Conservation (phyloP, 768 basidiomycete species). For the Multifurca ochricompacta region DNA sequence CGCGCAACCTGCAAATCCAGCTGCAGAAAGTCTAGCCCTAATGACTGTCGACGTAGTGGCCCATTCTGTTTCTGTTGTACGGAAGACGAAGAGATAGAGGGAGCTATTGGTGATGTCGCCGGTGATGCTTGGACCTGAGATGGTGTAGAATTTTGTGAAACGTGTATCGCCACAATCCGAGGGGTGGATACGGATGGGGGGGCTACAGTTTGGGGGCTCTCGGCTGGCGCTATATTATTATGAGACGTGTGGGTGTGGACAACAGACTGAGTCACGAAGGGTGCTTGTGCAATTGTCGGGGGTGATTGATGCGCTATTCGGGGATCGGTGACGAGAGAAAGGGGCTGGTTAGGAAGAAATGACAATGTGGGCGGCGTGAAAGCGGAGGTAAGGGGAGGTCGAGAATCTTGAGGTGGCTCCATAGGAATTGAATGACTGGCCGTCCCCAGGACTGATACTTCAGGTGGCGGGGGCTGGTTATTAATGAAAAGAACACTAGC, state of each 20-base stretch:
- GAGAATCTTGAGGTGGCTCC: not conserved
- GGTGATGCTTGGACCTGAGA: not conserved
- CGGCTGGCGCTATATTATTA: not conserved
- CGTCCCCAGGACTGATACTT: not conserved
- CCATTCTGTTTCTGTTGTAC: not conserved
- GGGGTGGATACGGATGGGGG: not conserved
- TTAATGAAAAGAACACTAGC: not conserved
- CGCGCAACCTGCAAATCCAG: constrained; percentile 8
- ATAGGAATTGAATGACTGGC: not conserved
- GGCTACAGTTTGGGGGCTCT: not conserved
- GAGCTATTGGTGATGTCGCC: not conserved
- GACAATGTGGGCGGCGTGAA: not conserved
- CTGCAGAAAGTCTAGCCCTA: constrained; percentile 11
- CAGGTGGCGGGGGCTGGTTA: not conserved
- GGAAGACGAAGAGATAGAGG: not conserved
- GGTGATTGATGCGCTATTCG: not conserved
- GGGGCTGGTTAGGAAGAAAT: not conserved
- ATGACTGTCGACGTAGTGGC: constrained; percentile 3
- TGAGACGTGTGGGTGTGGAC: not conserved
- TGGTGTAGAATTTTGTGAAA: not conserved
- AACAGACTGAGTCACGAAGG: not conserved
- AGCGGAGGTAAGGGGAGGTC: not conserved
- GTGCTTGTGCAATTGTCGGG: not conserved
- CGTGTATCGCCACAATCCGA: not conserved
- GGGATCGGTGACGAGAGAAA: not conserved